Conservation (phyloP, 768 basidiomycete genomes). For the Saitozyma sp. region DNA sequence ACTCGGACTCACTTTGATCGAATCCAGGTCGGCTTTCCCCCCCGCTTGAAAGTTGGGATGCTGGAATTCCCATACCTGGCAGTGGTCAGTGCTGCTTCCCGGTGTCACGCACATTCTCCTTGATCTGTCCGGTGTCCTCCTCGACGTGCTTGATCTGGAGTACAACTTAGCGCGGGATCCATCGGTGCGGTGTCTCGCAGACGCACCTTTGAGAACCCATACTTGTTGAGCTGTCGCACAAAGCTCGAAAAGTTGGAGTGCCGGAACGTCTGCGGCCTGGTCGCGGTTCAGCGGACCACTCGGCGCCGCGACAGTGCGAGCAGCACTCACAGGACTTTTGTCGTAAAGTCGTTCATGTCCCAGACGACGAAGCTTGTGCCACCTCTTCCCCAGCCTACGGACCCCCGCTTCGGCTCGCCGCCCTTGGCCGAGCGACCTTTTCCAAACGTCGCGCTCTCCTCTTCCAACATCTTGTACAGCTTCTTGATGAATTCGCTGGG, state of each 20-base stretch:
- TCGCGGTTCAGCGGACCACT: no score
- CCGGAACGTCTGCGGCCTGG: slow-evolving; percentile 47
- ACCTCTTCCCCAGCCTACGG: slow-evolving; percentile 45
- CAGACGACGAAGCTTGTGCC: slow-evolving; percentile 47
- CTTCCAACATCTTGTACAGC: slow-evolving; percentile 48
- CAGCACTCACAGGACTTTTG: slow-evolving; percentile 43
- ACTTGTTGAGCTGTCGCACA: slow-evolving; percentile 94
- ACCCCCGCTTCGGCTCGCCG: slow-evolving; percentile 24
- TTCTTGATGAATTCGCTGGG: slow-evolving; percentile 50
- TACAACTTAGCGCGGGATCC: neutral
- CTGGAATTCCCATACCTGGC: slow-evolving; percentile 48
- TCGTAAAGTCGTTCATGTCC: slow-evolving; percentile 51
- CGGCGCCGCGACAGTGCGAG: neutral
- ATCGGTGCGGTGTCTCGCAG: no score
- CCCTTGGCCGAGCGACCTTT: slow-evolving; percentile 26
- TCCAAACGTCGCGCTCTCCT: slow-evolving; percentile 33
- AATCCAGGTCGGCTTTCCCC: slow-evolving; percentile 40
- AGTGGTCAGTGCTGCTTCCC: neutral
- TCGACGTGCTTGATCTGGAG: slow-evolving; percentile 44
- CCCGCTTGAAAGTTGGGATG: slow-evolving; percentile 44
- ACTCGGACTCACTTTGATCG: slow-evolving; percentile 38
- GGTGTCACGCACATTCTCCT: slow-evolving; percentile 32
- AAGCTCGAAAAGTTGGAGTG: slow-evolving; percentile 80
- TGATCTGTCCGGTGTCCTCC: slow-evolving; percentile 41
- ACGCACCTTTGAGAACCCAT: slow-evolving; percentile 79